Conservation (phyloP, 768 basidiomycete species). For the Clavulina sp. region DNA sequence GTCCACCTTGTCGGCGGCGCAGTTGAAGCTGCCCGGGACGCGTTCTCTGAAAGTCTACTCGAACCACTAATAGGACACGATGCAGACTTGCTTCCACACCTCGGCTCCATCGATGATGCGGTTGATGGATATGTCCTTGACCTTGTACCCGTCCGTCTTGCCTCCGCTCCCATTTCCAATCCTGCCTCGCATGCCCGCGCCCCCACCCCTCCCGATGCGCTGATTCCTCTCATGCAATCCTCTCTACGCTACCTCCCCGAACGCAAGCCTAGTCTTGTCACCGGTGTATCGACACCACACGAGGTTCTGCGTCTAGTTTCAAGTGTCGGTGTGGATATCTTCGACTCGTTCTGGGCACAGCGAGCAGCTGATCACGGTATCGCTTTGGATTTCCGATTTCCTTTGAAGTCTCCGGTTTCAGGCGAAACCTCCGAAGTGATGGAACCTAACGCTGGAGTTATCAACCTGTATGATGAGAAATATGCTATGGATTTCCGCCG, state of each 20-base stretch:
- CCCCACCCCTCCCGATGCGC: background rate
- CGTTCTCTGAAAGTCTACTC: constrained; percentile 40
- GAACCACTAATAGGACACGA: constrained; percentile 43
- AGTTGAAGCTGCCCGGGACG: constrained; percentile 36
- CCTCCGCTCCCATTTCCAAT: constrained; percentile 6
- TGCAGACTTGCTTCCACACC: constrained; percentile 31
- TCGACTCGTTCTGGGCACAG: constrained; percentile 59
- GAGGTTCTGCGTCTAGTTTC: constrained; percentile 51
- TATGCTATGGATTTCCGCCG: constrained; percentile 46
- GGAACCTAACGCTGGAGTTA: constrained; percentile 39
- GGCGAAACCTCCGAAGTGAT: constrained; percentile 4
- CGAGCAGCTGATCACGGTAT: constrained; percentile 50
- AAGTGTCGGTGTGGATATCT: constrained; percentile 53
- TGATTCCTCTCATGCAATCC: constrained; percentile 27
- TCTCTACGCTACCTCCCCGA: constrained; percentile 40
- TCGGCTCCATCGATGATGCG: constrained; percentile 46
- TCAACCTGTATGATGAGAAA: constrained; percentile 45
- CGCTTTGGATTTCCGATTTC: constrained; percentile 66
- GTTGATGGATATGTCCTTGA: constrained; percentile 57
- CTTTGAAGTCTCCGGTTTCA: constrained; percentile 16
- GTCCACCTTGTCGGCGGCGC: constrained; percentile 54
- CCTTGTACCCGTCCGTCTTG: constrained; percentile 31
- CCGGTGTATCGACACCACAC: constrained; percentile 42
- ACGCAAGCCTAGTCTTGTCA: constrained; percentile 46
- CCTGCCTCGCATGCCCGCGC: background rate